phyloP scores from a whole-genome alignment of 768 basidiomycete species.

The Leccinum uliginosum region DNA sequence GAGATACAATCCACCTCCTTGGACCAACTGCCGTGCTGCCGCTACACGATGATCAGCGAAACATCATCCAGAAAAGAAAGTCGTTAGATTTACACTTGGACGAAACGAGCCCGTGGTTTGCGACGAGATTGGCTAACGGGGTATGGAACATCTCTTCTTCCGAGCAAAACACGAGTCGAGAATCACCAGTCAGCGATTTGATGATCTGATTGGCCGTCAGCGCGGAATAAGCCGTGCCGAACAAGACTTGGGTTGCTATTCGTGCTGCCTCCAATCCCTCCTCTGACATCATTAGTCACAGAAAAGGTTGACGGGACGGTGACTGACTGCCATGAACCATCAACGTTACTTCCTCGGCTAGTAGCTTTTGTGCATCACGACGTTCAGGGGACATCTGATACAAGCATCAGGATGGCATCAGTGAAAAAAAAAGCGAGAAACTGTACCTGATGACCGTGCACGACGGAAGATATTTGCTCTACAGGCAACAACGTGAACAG shows the following conservation, averaged over 20 bases:
- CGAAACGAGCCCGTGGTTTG: slow-evolving; percentile 49
- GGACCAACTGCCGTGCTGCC: slow-evolving; percentile 58
- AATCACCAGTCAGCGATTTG: slow-evolving; percentile 59
- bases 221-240: slow-evolving; percentile 33
- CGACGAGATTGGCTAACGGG: slow-evolving; percentile 59
- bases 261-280: slow-evolving; percentile 39
- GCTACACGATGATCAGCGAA: slow-evolving; percentile 37
- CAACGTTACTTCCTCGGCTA: slow-evolving; percentile 57
- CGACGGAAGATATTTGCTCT: slow-evolving; percentile 49
- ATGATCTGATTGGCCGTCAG: slow-evolving; percentile 55
- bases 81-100: slow-evolving; percentile 54
- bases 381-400: slow-evolving; percentile 30
- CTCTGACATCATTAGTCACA: slow-evolving; percentile 26
- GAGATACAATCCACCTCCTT: slow-evolving; percentile 65
- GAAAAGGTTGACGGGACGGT: not conserved
- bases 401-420: not conserved
- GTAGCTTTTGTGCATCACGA: slow-evolving; percentile 45
- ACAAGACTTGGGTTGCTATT: slow-evolving; percentile 44
- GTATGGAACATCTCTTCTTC: slow-evolving; percentile 48
- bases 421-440: not conserved
- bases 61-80: not conserved
- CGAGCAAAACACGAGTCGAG: slow-evolving; percentile 53
- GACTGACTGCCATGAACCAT: slow-evolving; percentile 55
- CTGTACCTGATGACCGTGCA: slow-evolving; percentile 56
- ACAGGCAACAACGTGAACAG: slow-evolving; percentile 76